Base-by-base conservation (phyloP, 73 alveolate genomes). In the Uronychia setigera region DNA sequence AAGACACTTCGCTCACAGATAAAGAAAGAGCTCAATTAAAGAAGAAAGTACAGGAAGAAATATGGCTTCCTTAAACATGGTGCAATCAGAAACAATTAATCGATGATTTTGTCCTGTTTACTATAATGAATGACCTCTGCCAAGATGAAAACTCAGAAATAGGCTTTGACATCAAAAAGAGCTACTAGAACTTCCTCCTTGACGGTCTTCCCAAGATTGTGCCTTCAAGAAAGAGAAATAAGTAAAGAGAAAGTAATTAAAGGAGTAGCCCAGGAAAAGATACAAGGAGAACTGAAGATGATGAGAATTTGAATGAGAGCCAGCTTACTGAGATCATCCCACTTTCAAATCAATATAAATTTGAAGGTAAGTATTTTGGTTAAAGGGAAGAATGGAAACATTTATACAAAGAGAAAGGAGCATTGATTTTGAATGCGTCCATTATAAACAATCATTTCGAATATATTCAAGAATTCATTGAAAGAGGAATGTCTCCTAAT, bases 61-160 rank as follows among this genome's bases (percentile, higher is more conserved):
- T 89, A 0, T 89, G 95, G 95, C 28, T 35, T 31, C 92, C 95
- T 46, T 26, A 59, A 0, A 87, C 90, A 1, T 89, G 95, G 95
- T 80, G 84, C 0, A 85, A 89, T 79, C 58, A 85, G 74, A 79
- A 84, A 33, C 82, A 85, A 46, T 25, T 89, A 0, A 81, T 89
- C n/a, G 95, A 89, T 79, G 95, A 89, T 58, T 89, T 82, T 60
- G 90, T 89, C 14, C 77, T 89, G 26, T 89, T 60, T 87, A 89
- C 92, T 31, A 82, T 89, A 0, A 80, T 89, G 80, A 79, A 58
- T 79, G 92, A 89, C 46, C 75, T 89, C 58, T 89, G 95, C 57
- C 28, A 26, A 14, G 87, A 77, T 11, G 78, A 31, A 76, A 76
- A 57, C 9, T 76, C 60, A 26, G 84, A 89, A 32, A 84, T 84